A percentile compares a stretch with the other conserved stretches of the same genome.
phyloP scores from a whole-genome alignment of 1,284 basidiomycete species.

The Moesziomyces antarcticus region DNA sequence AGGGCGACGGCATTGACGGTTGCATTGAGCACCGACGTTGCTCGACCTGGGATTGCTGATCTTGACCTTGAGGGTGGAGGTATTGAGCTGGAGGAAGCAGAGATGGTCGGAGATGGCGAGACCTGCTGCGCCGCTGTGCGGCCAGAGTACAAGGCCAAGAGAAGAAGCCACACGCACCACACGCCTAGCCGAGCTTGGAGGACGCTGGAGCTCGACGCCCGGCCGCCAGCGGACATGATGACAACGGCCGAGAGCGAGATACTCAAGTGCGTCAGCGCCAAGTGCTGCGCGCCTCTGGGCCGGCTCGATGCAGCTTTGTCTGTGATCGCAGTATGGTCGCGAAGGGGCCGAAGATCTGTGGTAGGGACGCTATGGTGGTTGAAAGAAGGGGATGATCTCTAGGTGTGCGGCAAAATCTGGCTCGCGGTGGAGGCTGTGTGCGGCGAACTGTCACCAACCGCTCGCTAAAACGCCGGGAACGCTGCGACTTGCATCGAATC shows the following conservation, averaged over 20 bases:
- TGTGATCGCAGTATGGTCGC: too few relatives aligned
- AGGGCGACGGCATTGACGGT: conserved; percentile 33
- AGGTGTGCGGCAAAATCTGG: too few relatives aligned
- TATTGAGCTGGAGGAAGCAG: conserved; percentile 8
- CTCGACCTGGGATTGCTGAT: conserved; percentile 37
- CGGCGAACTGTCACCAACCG: too few relatives aligned
- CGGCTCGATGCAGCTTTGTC: too few relatives aligned
- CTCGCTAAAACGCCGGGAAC: too few relatives aligned
- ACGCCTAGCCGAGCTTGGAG: neutral
- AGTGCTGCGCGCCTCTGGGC: neutral
- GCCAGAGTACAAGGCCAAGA: conserved; percentile 1
- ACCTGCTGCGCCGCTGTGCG: conserved; percentile 18
- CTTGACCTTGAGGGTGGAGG: conserved; percentile 16
- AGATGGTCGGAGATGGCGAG: conserved; percentile 4
- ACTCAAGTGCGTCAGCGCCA: neutral
- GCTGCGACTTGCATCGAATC: too few relatives aligned
- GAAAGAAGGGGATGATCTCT: too few relatives aligned
- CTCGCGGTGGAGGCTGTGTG: too few relatives aligned
- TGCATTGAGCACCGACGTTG: conserved; percentile 31
- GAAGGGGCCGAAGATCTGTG: too few relatives aligned
- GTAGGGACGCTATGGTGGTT: too few relatives aligned
- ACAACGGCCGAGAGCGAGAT: neutral
- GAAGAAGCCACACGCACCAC: neutral
- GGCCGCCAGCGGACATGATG: neutral
- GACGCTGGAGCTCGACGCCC: neutral